phyloP scores from a whole-genome alignment of 2,329 filamentous ascomycete genomes.

The Thielaviopsis punctulata region DNA sequence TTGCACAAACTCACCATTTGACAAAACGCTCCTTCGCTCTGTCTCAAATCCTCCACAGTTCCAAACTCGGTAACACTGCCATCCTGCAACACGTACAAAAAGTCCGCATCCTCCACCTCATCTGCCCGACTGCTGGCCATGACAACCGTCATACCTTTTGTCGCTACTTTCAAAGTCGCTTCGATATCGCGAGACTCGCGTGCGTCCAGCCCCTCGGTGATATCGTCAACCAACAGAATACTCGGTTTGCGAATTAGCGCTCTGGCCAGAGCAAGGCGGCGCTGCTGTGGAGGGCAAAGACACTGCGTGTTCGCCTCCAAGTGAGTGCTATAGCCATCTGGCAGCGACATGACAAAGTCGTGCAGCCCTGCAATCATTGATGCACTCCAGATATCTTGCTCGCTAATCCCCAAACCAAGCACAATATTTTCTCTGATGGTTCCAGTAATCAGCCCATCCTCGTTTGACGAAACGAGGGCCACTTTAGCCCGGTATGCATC shows the following conservation, averaged over 20 bases:
- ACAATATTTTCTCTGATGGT: constrained; percentile 54
- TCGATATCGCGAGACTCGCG: constrained; percentile 39
- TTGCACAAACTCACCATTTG: constrained; percentile 26
- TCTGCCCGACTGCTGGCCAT: constrained; percentile 26
- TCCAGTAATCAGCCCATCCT: constrained; percentile 20
- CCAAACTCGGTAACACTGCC: constrained; percentile 26
- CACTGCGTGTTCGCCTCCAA: constrained; percentile 37
- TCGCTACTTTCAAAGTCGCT: constrained; percentile 30
- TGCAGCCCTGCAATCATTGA: constrained; percentile 47
- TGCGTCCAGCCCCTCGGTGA: constrained; percentile 46
- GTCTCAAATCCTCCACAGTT: constrained; percentile 34
- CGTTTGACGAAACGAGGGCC: constrained; percentile 41
- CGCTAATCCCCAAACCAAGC: constrained; percentile 19
- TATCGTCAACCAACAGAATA: constrained; percentile 51
- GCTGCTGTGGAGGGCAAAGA: constrained; percentile 46
- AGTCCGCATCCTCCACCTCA: constrained; percentile 26
- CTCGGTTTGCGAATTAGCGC: constrained; percentile 43
- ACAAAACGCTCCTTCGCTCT: constrained; percentile 31
- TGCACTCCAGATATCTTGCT: constrained; percentile 5
- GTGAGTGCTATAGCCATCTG: constrained; percentile 32
- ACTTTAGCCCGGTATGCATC: constrained; percentile 34
- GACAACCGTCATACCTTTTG: constrained; percentile 22
- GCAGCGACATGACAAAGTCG: constrained; percentile 57
- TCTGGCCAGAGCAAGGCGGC: constrained; percentile 47
- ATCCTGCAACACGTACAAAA: constrained; percentile 27